Percentiles rank a stretch among this genome's conserved stretches.
phyloP scores from a whole-genome alignment of 2,329 filamentous ascomycete species.

The Penicillium sp. region DNA sequence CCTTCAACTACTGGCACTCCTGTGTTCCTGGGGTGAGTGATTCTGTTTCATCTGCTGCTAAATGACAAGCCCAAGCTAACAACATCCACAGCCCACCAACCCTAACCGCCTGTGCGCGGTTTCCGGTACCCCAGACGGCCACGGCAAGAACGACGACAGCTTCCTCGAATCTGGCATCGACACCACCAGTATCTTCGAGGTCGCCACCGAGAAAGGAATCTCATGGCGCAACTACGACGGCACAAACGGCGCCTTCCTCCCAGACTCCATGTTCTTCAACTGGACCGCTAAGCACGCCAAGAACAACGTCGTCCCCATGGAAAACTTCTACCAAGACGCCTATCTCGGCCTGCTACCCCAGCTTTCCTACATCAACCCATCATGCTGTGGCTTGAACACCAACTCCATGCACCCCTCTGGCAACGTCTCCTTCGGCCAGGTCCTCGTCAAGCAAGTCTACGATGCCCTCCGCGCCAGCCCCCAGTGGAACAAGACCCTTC shows the following conservation, averaged over 20 bases:
- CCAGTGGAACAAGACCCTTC: slow-evolving; percentile 42
- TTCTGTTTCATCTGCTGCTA: background rate
- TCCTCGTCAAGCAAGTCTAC: slow-evolving; percentile 43
- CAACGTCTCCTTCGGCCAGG: slow-evolving; percentile 40
- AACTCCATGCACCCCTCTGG: slow-evolving; percentile 35
- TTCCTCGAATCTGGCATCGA: slow-evolving; percentile 33
- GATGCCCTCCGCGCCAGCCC: slow-evolving; percentile 39
- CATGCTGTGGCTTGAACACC: slow-evolving; percentile 40
- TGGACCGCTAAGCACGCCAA: slow-evolving; percentile 33
- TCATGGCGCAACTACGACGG: slow-evolving; percentile 39
- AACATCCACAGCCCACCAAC: slow-evolving; percentile 41
- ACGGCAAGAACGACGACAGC: slow-evolving; percentile 32
- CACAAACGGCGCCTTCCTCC: slow-evolving; percentile 33
- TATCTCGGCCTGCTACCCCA: slow-evolving; percentile 34
- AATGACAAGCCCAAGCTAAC: slow-evolving; percentile 8
- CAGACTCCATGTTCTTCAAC: slow-evolving; percentile 35
- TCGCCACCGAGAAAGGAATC: slow-evolving; percentile 31
- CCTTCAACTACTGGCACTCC: slow-evolving; percentile 51
- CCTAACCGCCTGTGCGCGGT: slow-evolving; percentile 44
- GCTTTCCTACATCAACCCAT: slow-evolving; percentile 41
- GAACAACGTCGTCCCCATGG: slow-evolving; percentile 31
- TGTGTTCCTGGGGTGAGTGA: slow-evolving; percentile 44
- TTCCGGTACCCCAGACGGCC: slow-evolving; percentile 32
- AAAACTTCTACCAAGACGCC: slow-evolving; percentile 40
- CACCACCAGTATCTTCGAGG: slow-evolving; percentile 45